phyloP scores from a whole-genome alignment of 139 green algal genomes.

The Coelastrella sp. region DNA sequence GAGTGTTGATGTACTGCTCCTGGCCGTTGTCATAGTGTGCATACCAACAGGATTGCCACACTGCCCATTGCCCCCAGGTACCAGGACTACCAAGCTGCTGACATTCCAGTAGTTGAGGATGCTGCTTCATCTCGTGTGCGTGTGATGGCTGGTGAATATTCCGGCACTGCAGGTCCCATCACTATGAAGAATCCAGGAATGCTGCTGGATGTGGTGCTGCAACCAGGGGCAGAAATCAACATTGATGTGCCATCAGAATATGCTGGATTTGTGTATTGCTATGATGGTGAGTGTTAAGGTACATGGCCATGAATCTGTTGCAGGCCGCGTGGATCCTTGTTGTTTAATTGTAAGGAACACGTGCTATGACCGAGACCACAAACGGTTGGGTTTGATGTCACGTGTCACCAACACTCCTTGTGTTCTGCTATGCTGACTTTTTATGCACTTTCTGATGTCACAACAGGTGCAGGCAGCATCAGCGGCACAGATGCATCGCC shows the following conservation, averaged over 20 bases:
- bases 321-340: no score
- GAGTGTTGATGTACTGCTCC: no score
- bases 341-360: no score
- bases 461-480: slow-evolving; percentile 65
- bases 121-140: slow-evolving; percentile 68
- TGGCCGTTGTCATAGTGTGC: no score
- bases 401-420: no score
- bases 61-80: slow-evolving; percentile 66
- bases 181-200: slow-evolving; percentile 86
- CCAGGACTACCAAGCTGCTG: slow-evolving; percentile 83
- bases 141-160: slow-evolving; percentile 81
- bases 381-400: no score
- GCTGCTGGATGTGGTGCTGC: slow-evolving; percentile 84
- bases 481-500: slow-evolving; percentile 55
- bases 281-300: slow-evolving; percentile 76
- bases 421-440: no score
- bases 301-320: no score
- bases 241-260: slow-evolving; percentile 58
- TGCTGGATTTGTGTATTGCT: slow-evolving; percentile 81
- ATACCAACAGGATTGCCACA: no score
- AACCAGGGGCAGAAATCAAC: slow-evolving; percentile 56
- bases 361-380: no score
- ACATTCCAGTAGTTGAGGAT: slow-evolving; percentile 75
- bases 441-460: no score
- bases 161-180: slow-evolving; percentile 71